Evolutionary conservation across 225 moss, liverwort and hornwort genomes (phyloP).

Genomic region (Ulota crispa): DNA sequence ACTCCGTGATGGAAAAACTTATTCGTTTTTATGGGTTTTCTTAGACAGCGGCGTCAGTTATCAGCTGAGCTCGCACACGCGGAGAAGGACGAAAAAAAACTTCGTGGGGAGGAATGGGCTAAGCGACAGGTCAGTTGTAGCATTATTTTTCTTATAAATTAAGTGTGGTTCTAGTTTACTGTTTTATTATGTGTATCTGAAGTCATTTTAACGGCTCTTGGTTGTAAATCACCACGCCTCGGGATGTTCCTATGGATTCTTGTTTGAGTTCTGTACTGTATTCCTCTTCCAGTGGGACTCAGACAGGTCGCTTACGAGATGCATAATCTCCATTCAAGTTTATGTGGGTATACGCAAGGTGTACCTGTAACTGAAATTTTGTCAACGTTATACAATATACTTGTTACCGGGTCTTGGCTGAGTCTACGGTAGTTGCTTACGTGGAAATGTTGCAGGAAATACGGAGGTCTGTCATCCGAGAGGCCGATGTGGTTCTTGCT

Average conservation of each 20-base stretch:
- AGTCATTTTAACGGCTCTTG: slow-evolving; percentile 15
- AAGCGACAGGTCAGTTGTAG: slow-evolving; percentile 52
- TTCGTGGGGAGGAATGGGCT: slow-evolving; percentile 63
- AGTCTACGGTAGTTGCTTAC: slow-evolving; percentile 5
- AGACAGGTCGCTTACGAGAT: background rate
- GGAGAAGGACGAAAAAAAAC: slow-evolving; percentile 70
- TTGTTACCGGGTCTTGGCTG: background rate
- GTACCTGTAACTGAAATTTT: background rate
- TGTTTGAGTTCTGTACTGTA: background rate
- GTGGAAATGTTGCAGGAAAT: slow-evolving; percentile 53
- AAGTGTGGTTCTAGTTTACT: background rate
- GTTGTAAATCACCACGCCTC: background rate
- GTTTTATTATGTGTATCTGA: background rate
- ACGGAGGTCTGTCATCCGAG: slow-evolving; percentile 77
- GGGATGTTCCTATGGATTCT: background rate
- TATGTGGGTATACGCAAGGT: background rate
- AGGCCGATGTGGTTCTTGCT: slow-evolving; percentile 91
- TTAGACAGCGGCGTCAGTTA: slow-evolving; percentile 66
- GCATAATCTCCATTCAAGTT: background rate
- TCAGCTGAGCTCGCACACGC: slow-evolving; percentile 71
- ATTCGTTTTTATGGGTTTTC: slow-evolving; percentile 15
- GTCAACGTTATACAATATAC: background rate
- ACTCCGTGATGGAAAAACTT: background rate
- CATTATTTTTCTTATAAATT: background rate
- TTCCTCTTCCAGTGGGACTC: background rate